Evolutionary conservation across 352 stramenopile species (phyloP).

Genomic region (Pythium folliculosum): DNA sequence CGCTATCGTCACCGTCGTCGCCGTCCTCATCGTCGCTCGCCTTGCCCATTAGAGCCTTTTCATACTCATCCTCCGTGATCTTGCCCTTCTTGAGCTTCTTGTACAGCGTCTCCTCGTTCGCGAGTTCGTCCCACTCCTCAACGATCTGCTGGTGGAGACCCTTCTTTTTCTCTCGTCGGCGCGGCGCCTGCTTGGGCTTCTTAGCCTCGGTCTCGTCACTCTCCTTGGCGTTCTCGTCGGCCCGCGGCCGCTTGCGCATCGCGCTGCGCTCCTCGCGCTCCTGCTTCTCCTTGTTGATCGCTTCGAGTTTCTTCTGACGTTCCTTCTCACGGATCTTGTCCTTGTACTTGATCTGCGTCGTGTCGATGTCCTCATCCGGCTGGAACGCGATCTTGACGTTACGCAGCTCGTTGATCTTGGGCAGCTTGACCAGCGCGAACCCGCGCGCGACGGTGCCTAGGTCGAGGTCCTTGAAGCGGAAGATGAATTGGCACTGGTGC

Average conservation of each 20-base stretch:
- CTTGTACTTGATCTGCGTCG: slow-evolving; percentile 93
- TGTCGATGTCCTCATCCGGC: slow-evolving; percentile 84
- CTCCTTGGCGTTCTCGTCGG: slow-evolving; percentile 37
- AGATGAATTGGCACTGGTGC: slow-evolving; percentile 98
- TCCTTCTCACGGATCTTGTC: slow-evolving; percentile 97
- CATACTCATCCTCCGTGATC: slow-evolving; percentile 94
- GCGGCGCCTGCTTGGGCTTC: slow-evolving; percentile 58
- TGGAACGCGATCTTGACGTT: slow-evolving; percentile 86
- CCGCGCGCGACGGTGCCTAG: slow-evolving; percentile 89
- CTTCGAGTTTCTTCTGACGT: slow-evolving; percentile 93
- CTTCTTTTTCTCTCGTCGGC: slow-evolving; percentile 94
- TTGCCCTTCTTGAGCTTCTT: slow-evolving; percentile 98
- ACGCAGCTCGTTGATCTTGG: slow-evolving; percentile 87
- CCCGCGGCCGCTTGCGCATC: slow-evolving; percentile 58
- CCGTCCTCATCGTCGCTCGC: slow-evolving; percentile 30
- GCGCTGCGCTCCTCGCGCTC: slow-evolving; percentile 59
- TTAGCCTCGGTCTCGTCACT: slow-evolving; percentile 67
- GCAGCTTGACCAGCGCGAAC: slow-evolving; percentile 82
- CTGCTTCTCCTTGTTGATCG: slow-evolving; percentile 73
- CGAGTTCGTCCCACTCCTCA: slow-evolving; percentile 99
- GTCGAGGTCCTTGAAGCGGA: slow-evolving; percentile 98
- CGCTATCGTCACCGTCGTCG: slow-evolving; percentile 26
- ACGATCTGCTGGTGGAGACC: slow-evolving; percentile 95
- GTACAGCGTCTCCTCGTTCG: slow-evolving; percentile 95
- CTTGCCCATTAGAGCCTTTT: slow-evolving; percentile 73